Evolutionary conservation across 176 grass and related monocot genomes (phyloP).

Genomic region (Oryza officinalis): DNA sequence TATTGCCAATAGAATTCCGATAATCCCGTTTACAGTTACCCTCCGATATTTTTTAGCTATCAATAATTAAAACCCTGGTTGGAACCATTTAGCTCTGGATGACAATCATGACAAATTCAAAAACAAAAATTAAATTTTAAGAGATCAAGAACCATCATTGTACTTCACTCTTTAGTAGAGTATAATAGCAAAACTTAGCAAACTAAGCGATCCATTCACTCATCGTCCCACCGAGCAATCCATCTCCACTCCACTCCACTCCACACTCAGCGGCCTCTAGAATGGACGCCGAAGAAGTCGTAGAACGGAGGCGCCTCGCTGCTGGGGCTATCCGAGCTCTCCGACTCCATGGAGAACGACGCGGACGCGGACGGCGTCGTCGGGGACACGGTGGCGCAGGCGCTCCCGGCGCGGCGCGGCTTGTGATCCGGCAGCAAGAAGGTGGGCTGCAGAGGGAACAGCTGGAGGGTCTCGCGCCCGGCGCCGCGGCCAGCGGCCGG

Average conservation of each 20-base stretch:
- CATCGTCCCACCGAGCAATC: no score
- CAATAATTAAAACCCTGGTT: no score
- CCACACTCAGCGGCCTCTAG: conserved; percentile 12
- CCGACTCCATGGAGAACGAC: conserved; percentile 13
- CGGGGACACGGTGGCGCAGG: neutral
- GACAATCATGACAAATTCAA: no score
- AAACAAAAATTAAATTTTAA: no score
- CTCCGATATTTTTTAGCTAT: no score
- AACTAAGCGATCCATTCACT: no score
- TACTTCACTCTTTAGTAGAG: no score
- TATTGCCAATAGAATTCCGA: no score
- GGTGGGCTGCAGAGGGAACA: conserved; percentile 60
- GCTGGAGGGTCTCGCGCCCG: conserved; percentile 43
- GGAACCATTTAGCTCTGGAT: no score
- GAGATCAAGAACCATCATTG: no score
- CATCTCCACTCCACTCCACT: neutral
- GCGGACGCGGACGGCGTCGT: neutral
- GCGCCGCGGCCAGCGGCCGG: neutral
- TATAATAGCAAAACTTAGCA: no score
- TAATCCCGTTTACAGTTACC: no score
- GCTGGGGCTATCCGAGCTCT: neutral
- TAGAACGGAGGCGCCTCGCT: conserved; percentile 32
- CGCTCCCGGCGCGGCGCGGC: neutral
- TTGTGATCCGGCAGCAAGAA: conserved; percentile 28
- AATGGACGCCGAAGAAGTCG: conserved; percentile 46